phyloP scores from a whole-genome alignment of 352 stramenopile genomes.

The Phytopythium oedochilum region DNA sequence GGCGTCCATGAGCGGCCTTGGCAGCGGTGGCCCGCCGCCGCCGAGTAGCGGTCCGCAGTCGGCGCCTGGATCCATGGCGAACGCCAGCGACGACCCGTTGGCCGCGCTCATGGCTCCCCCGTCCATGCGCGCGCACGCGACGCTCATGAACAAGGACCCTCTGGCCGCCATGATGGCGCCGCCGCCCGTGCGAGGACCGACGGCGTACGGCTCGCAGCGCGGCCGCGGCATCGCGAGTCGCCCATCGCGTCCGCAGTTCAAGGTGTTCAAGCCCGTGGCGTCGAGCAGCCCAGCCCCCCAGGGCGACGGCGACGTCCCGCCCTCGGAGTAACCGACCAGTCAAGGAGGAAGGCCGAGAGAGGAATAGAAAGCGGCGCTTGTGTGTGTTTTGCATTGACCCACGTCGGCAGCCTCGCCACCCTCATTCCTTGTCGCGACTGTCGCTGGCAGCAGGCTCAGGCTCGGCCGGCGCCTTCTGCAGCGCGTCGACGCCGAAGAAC shows the following conservation, averaged over 20 bases:
- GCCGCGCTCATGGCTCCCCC: conserved; percentile 80
- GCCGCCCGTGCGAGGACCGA: conserved; percentile 26
- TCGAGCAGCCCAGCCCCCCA: conserved; percentile 10
- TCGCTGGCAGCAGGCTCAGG: neutral
- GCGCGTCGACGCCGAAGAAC: conserved; percentile 82
- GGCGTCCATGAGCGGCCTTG: conserved; percentile 13
- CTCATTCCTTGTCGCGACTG: neutral
- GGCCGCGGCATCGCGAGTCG: conserved; percentile 5
- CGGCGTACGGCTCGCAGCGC: conserved; percentile 24
- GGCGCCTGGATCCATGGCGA: conserved; percentile 61
- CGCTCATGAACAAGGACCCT: conserved; percentile 84
- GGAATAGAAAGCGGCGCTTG: neutral
- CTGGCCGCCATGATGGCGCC: conserved; percentile 86
- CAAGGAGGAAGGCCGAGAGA: neutral
- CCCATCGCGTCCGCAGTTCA: conserved; percentile 70
- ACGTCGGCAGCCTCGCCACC: neutral
- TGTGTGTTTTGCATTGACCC: neutral
- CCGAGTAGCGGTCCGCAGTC: conserved; percentile 47
- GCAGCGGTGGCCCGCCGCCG: conserved; percentile 20
- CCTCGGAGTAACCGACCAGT: neutral
- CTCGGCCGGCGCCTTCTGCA: conserved; percentile 31
- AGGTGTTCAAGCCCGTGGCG: conserved; percentile 78
- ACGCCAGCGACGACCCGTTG: conserved; percentile 57
- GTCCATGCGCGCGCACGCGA: conserved; percentile 34
- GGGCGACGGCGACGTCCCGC: conserved; percentile 10